Conservation (phyloP, 106 monocot species). For the Agapanthus africanus region DNA sequence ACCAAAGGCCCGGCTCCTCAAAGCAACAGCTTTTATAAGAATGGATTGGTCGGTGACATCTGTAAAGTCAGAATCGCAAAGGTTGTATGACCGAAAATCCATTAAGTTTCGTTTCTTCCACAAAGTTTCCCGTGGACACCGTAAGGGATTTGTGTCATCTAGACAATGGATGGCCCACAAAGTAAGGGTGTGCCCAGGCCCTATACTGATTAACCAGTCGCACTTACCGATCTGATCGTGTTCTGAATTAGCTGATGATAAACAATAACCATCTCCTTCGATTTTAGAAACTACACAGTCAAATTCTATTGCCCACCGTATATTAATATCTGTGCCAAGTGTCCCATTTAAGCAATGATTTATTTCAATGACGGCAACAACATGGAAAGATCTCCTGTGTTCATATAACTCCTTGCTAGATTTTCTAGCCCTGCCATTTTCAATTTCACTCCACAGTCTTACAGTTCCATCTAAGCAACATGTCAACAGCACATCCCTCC, state of each 20-base stretch:
- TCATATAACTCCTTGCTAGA: slow-evolving; percentile 31
- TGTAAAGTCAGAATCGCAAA: slow-evolving; percentile 7
- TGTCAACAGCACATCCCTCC: slow-evolving; percentile 68
- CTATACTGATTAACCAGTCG: slow-evolving; percentile 78
- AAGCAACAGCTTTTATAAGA: slow-evolving; percentile 50
- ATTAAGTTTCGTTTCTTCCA: slow-evolving; percentile 63
- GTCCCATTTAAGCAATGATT: slow-evolving; percentile 51
- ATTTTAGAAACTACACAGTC: slow-evolving; percentile 33
- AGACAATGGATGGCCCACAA: slow-evolving; percentile 88
- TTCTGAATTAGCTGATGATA: slow-evolving; percentile 26
- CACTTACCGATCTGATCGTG: slow-evolving; percentile 47
- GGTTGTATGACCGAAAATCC: slow-evolving; percentile 8
- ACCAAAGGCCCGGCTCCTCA: slow-evolving; percentile 42
- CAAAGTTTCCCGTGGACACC: slow-evolving; percentile 73
- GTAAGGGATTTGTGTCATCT: slow-evolving; percentile 66
- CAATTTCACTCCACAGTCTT: slow-evolving; percentile 90
- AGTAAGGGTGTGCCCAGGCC: slow-evolving; percentile 44
- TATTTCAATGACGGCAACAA: slow-evolving; percentile 81
- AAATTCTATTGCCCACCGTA: slow-evolving; percentile 65
- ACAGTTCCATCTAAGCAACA: slow-evolving; percentile 86
- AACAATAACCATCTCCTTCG: slow-evolving; percentile 18
- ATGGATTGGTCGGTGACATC: slow-evolving; percentile 21
- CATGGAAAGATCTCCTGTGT: slow-evolving; percentile 58
- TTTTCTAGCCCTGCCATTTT: slow-evolving; percentile 37
- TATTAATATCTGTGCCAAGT: slow-evolving; percentile 55